Conservation (phyloP, 1,284 basidiomycete species). For the Clitocybe nebularis region DNA sequence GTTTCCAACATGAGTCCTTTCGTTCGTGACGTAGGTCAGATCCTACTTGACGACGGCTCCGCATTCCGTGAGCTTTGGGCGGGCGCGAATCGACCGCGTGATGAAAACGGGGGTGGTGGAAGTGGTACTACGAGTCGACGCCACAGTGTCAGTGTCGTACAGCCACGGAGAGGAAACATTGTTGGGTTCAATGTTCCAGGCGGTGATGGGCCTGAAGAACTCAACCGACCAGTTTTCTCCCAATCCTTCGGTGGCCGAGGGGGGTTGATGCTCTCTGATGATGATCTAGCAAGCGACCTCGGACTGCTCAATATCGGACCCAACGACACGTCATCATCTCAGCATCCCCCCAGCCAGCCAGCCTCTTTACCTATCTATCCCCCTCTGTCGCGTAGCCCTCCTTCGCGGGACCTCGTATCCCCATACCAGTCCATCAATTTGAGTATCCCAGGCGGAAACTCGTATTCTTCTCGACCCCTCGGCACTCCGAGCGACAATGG, state of each 20-base stretch:
- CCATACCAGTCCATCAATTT: conserved; percentile 58
- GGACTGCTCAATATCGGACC: conserved; percentile 60
- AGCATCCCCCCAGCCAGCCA: conserved; percentile 51
- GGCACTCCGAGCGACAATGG: conserved; percentile 59
- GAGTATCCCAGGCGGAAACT: conserved; percentile 43
- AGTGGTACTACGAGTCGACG: conserved; percentile 82
- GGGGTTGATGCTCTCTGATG: conserved; percentile 69
- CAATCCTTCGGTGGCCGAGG: conserved; percentile 36
- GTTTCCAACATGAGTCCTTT: conserved; percentile 79
- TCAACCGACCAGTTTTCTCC: conserved; percentile 31
- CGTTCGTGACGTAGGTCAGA: conserved; percentile 72
- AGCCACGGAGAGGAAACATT: conserved; percentile 61
- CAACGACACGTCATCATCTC: conserved; percentile 41
- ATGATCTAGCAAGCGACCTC: conserved; percentile 67
- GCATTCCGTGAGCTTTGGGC: conserved; percentile 70
- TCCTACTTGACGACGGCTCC: conserved; percentile 65
- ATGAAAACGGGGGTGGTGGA: conserved; percentile 49
- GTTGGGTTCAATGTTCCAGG: conserved; percentile 65
- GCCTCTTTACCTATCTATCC: conserved; percentile 69
- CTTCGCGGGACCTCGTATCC: conserved; percentile 49
- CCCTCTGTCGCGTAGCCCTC: conserved; percentile 60
- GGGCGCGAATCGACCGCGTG: conserved; percentile 47
- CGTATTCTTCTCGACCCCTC: conserved; percentile 42
- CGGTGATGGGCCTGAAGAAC: conserved; percentile 43
- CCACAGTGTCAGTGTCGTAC: conserved; percentile 84